These are phyloP conservation scores for Halophytophthora polymorphica DNA, from an alignment of 352 stramenopile genomes.

Conservation along the genomic window DNA sequence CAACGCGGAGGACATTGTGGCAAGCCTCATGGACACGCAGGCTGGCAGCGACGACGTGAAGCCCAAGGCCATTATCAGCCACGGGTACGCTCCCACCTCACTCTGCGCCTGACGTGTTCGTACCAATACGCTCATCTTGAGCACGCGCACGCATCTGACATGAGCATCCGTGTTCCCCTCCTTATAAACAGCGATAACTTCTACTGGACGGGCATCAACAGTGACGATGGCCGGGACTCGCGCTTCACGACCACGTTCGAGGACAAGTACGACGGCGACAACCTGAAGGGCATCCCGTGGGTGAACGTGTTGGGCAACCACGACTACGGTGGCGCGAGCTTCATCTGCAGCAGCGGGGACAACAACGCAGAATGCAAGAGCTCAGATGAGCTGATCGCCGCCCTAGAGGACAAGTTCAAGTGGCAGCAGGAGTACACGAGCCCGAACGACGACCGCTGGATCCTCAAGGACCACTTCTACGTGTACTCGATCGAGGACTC, in stretches of 20 bases:
- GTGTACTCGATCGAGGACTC: constrained; percentile 42
- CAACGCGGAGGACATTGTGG: constrained; percentile 63
- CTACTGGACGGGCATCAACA: constrained; percentile 63
- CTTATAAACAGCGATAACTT: constrained; percentile 43
- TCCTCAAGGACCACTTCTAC: constrained; percentile 59
- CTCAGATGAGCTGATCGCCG: constrained; percentile 20
- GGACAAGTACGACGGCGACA: constrained; percentile 43
- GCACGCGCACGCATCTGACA: no score
- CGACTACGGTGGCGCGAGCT: constrained; percentile 60
- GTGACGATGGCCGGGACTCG: constrained; percentile 32
- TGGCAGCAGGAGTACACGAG: constrained; percentile 47
- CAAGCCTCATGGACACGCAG: constrained; percentile 57
- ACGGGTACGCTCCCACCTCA: constrained; percentile 18
- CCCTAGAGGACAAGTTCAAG: constrained; percentile 38
- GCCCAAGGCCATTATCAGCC: constrained; percentile 58
- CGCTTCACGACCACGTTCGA: constrained; percentile 61
- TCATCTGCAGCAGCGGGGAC: constrained; percentile 45
- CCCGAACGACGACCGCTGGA: constrained; percentile 51
- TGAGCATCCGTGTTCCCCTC: neutral
- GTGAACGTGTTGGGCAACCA: constrained; percentile 72
- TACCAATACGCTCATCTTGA: no score
- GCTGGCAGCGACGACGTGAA: constrained; percentile 27
- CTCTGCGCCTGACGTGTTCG: neutral
- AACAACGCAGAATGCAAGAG: constrained; percentile 25
- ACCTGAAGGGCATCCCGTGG: constrained; percentile 51